These are phyloP conservation scores for Ogataea trehaloabstinens DNA, from an alignment of 805 yeast genomes.

Conservation along the genomic window DNA sequence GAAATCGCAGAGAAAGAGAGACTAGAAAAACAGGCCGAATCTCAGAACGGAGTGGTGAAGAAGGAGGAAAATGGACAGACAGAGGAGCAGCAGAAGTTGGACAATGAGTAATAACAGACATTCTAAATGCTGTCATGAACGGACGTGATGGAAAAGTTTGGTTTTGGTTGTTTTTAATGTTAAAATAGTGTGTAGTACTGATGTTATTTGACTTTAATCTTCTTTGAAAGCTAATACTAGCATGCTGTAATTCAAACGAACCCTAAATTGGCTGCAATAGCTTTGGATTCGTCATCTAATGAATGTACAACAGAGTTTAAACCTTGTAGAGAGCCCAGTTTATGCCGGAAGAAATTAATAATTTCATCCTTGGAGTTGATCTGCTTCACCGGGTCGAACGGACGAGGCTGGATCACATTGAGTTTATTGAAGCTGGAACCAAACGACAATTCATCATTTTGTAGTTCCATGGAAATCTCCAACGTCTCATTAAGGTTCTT, in stretches of 20 bases:
- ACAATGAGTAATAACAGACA: slow-evolving; percentile 1
- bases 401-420: slow-evolving; percentile 55
- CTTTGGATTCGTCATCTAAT: slow-evolving; percentile 21
- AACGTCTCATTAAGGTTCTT: slow-evolving; percentile 35
- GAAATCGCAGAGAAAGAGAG: slow-evolving; percentile 71
- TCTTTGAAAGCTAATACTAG: no score
- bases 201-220: no score
- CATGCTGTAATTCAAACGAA: slow-evolving; percentile 3
- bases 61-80: slow-evolving; percentile 8
- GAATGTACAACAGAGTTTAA: slow-evolving; percentile 9
- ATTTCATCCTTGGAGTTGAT: slow-evolving; percentile 34
- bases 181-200: no score
- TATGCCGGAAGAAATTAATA: slow-evolving; percentile 33
- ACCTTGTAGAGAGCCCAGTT: slow-evolving; percentile 20
- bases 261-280: slow-evolving; percentile 1
- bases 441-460: slow-evolving; percentile 59
- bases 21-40: slow-evolving; percentile 29
- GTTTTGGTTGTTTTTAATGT: no score
- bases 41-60: not conserved
- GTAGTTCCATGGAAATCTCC: slow-evolving; percentile 59
- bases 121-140: slow-evolving; percentile 4
- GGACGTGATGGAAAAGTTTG: no score
- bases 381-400: slow-evolving; percentile 69
- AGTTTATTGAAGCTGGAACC: slow-evolving; percentile 84
- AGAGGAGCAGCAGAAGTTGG: no score